Percentiles rank a stretch among this genome's conserved stretches.
Conservation (phyloP, 2,329 filamentous ascomycete species). For the Xylariaceae sp. region DNA sequence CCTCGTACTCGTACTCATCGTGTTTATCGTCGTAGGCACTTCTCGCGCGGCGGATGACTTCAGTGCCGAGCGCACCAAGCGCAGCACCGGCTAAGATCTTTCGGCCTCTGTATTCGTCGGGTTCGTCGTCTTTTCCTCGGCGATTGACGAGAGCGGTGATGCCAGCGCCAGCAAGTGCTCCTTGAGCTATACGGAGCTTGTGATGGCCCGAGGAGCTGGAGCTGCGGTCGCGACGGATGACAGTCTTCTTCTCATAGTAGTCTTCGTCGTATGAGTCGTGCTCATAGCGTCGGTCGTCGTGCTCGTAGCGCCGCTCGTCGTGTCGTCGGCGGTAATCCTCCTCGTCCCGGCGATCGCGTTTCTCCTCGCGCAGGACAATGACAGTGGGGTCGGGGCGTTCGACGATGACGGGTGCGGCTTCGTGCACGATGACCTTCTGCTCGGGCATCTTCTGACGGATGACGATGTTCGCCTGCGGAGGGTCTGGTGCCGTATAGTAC, state of each 20-base stretch:
- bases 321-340: conserved; percentile 20
- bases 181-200: conserved; percentile 56
- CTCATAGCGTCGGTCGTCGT: conserved; percentile 37
- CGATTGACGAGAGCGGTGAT: conserved; percentile 54
- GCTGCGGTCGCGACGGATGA: conserved; percentile 48
- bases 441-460: conserved; percentile 52
- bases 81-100: conserved; percentile 58
- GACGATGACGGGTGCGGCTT: conserved; percentile 50
- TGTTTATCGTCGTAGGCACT: conserved; percentile 55
- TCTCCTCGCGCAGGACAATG: conserved; percentile 41
- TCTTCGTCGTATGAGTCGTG: conserved; percentile 41
- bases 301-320: conserved; percentile 30
- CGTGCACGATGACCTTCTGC: conserved; percentile 57
- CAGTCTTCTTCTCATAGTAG: conserved; percentile 41
- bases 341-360: conserved; percentile 32
- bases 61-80: conserved; percentile 57
- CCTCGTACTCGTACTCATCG: conserved; percentile 32
- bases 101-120: conserved; percentile 48
- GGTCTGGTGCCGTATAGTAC: conserved; percentile 51
- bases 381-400: conserved; percentile 42
- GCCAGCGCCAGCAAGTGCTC: conserved; percentile 60
- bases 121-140: conserved; percentile 45
- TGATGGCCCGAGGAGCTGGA: conserved; percentile 42
- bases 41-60: conserved; percentile 54
- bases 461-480: conserved; percentile 47